Evolutionary conservation across 2,329 filamentous ascomycete genomes (phyloP), one percentile per base, ranked within the genome.

Genomic region (Alternaria sp.): DNA sequence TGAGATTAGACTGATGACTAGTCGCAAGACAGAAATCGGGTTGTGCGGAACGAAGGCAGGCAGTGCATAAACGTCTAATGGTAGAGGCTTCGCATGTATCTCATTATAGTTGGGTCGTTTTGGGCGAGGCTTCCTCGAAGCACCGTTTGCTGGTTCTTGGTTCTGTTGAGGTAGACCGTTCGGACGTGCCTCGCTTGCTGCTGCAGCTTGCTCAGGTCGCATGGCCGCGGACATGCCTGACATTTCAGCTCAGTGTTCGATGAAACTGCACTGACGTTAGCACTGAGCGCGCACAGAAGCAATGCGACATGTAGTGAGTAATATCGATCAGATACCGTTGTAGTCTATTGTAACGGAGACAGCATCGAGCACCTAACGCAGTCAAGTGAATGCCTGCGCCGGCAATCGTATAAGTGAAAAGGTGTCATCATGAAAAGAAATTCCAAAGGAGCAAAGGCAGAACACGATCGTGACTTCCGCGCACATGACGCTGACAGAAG

Each of bases 21-120:
- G 85, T 71, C 94, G 91, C 65, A 97, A 82, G 38, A 97, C 81
- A 38, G 94, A 98, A 44, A 98, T 79, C 43, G 95, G 95, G 76
- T 98, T 97, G 79, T 91, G 93, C 54, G 94, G 94, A 69, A 97
- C 92, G 77, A 99, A 91, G 48, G 87, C 87, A 38, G 95, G 95
- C 9, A 98, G 84, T 24, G 94, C 93, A 75, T 94, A 91, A 6
- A 91, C 90, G 65, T 89, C 87, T 62, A 98, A 81, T 26, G 95
- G 95, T 6, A 91, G 86, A 55, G 93, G 92, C 58, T 92, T 88
- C 51, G 88, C 86, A 80, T 99, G 95, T 54, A 97, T 89, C 76
- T 93, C 84, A 76, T 74, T 88, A 76, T 88, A 89, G 70, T 89
- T 89, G 53, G 89, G 81, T 59, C 74, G 66, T 56, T 66, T 73